Conservation (phyloP, 176 grass and related monocot genomes). For the Eleusine indica region DNA sequence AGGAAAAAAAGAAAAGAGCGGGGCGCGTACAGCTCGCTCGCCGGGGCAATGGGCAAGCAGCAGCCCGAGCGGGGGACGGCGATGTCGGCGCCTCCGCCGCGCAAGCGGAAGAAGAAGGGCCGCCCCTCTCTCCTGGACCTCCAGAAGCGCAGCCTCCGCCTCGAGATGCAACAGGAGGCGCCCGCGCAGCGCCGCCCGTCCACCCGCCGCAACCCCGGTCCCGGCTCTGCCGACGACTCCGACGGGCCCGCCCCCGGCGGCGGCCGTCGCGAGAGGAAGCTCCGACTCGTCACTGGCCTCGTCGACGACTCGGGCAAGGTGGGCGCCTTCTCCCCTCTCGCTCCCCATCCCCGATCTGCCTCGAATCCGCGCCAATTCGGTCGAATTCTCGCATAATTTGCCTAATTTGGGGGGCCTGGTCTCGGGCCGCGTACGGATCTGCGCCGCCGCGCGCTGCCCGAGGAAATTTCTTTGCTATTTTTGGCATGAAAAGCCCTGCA, state of each 20-base stretch:
- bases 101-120: conserved; percentile 82
- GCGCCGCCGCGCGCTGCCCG: conserved; percentile 50
- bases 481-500: conserved; percentile 30
- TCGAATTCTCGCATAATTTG: conserved; percentile 25
- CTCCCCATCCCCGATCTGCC: conserved; percentile 40
- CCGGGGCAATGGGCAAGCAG: conserved; percentile 74
- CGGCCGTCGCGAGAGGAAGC: conserved; percentile 82
- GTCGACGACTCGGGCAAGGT: conserved; percentile 62
- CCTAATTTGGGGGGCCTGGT: conserved; percentile 14
- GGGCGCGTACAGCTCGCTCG: neutral
- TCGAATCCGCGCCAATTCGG: conserved; percentile 47
- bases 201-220: conserved; percentile 54
- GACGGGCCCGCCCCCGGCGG: conserved; percentile 44
- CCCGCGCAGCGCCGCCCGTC: conserved; percentile 29
- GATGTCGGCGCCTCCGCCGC: conserved; percentile 63
- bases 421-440: conserved; percentile 51
- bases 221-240: conserved; percentile 50
- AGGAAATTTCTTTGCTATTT: conserved; percentile 39
- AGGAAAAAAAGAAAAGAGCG: neutral
- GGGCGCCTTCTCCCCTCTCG: neutral
- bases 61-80: conserved; percentile 43
- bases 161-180: conserved; percentile 58
- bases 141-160: conserved; percentile 74
- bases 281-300: conserved; percentile 73
- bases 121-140: conserved; percentile 91